phyloP scores from a whole-genome alignment of 129 eudicot genomes.

The Kitagawia praeruptora region DNA sequence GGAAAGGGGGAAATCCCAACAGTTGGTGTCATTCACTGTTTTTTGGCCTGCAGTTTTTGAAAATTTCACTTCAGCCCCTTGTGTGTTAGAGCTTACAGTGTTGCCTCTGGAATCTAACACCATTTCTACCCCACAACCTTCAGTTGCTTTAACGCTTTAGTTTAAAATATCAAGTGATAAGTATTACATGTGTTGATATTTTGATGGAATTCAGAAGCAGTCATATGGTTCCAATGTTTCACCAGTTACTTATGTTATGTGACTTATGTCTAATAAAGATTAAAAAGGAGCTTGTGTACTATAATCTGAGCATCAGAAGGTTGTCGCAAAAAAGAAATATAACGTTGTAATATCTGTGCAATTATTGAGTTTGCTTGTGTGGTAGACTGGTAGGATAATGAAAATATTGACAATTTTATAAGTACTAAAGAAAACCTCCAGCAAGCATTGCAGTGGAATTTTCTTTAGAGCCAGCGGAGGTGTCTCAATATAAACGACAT shows the following conservation, averaged over 20 bases:
- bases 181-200: not conserved
- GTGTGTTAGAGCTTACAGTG: not conserved
- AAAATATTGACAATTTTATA: too few relatives aligned
- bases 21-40: not conserved
- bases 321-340: too few relatives aligned
- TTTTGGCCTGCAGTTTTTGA: not conserved
- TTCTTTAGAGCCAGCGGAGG: too few relatives aligned
- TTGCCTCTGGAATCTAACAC: not conserved
- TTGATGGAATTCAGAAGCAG: too few relatives aligned
- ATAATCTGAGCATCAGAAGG: not conserved
- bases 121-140: not conserved
- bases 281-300: not conserved
- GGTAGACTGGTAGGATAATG: not conserved
- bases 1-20: conserved; percentile 73
- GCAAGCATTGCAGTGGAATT: too few relatives aligned
- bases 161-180: too few relatives aligned
- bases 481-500: too few relatives aligned
- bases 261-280: not conserved
- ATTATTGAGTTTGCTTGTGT: not conserved
- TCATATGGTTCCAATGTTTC: not conserved
- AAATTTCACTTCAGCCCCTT: not conserved
- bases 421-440: too few relatives aligned
- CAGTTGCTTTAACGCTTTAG: not conserved
- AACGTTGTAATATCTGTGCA: not conserved
- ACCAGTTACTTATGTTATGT: too few relatives aligned